These are phyloP conservation scores for Aspergillus proliferans DNA, from an alignment of 2,329 filamentous ascomycete genomes.

Conservation along the genomic window DNA sequence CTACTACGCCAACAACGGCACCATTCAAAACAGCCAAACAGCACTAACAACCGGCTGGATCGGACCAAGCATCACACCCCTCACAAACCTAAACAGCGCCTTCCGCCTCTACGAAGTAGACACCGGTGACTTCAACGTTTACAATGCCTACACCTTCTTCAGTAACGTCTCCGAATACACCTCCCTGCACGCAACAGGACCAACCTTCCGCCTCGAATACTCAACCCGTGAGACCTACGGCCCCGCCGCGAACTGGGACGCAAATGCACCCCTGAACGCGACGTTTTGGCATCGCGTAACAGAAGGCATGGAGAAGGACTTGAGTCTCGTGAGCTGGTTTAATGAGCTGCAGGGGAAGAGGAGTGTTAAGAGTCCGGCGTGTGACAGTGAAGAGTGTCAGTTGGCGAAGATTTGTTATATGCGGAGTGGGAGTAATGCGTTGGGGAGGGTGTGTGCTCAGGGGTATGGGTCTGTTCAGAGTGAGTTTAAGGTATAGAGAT, in stretches of 20 bases:
- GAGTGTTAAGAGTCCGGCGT: slow-evolving; percentile 47
- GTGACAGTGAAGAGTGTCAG: slow-evolving; percentile 47
- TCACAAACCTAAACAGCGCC: slow-evolving; percentile 51
- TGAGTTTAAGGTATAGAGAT: slow-evolving; percentile 16
- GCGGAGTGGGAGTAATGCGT: slow-evolving; percentile 48
- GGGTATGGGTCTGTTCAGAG: slow-evolving; percentile 43
- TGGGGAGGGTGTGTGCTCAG: slow-evolving; percentile 48
- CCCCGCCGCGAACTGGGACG: slow-evolving; percentile 39
- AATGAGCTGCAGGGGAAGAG: slow-evolving; percentile 50
- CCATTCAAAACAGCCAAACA: slow-evolving; percentile 32
- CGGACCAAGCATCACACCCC: slow-evolving; percentile 46
- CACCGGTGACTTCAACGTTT: slow-evolving; percentile 48
- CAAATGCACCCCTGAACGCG: slow-evolving; percentile 48
- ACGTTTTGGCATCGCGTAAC: slow-evolving; percentile 56
- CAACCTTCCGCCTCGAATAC: slow-evolving; percentile 47
- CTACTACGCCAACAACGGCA: slow-evolving; percentile 50
- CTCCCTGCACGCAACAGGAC: slow-evolving; percentile 36
- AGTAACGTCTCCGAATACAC: slow-evolving; percentile 45
- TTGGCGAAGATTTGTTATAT: slow-evolving; percentile 56
- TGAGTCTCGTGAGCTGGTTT: slow-evolving; percentile 43
- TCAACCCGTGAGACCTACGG: slow-evolving; percentile 48
- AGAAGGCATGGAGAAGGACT: slow-evolving; percentile 50
- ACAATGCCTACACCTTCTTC: slow-evolving; percentile 50
- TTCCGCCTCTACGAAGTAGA: slow-evolving; percentile 53
- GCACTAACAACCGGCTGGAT: slow-evolving; percentile 50